Percentiles rank a stretch among this genome's conserved stretches.
Conservation (phyloP, 371 early-diverging fungal genomes). For the Mortierella sp. region DNA sequence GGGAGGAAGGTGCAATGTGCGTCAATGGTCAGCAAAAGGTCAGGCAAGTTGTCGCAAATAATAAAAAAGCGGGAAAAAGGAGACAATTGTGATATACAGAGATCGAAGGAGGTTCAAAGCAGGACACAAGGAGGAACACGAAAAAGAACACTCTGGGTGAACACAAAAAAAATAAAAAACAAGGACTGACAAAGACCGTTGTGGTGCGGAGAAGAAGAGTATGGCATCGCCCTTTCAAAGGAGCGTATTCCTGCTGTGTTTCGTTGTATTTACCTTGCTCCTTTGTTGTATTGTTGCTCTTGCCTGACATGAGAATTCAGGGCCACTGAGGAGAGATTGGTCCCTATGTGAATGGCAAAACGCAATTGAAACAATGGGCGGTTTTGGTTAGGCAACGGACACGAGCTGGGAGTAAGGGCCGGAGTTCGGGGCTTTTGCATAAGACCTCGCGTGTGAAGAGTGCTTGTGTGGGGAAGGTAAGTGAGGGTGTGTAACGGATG, state of each 20-base stretch:
- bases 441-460: slow-evolving; percentile 2
- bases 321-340: slow-evolving; percentile 33
- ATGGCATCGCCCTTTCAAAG: background rate
- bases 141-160: background rate
- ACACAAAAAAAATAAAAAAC: slow-evolving; percentile 13
- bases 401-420: background rate
- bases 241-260: background rate
- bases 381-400: background rate
- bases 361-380: background rate
- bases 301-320: slow-evolving; percentile 55
- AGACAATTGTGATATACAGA: background rate
- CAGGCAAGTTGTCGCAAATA: background rate
- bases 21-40: background rate
- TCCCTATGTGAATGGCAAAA: slow-evolving; percentile 6
- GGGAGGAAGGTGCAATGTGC: background rate
- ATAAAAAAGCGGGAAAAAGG: slow-evolving; percentile 10
- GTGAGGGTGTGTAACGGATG: background rate
- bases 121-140: background rate
- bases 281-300: slow-evolving; percentile 44
- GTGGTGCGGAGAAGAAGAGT: background rate
- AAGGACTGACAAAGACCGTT: background rate
- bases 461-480: background rate
- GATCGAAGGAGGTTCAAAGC: background rate
- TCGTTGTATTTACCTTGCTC: slow-evolving; percentile 32
- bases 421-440: background rate